phyloP scores from a whole-genome alignment of 176 grass and related monocot species.

The Triticum urartu region DNA sequence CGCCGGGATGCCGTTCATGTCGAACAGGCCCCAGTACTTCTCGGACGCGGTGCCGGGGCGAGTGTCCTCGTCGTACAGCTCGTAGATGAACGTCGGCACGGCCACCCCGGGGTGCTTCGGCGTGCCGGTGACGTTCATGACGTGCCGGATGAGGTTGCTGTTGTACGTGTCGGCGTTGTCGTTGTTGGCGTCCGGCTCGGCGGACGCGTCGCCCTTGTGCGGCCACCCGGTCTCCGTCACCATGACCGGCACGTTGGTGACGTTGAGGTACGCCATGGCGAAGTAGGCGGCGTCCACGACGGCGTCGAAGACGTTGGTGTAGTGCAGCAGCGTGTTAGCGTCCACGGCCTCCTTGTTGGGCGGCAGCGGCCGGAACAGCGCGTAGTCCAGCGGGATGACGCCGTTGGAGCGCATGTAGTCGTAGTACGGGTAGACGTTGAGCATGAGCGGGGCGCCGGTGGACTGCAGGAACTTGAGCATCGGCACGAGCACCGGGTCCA shows the following conservation, averaged over 20 bases:
- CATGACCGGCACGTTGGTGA: constrained; percentile 84
- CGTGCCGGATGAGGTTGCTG: constrained; percentile 90
- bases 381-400: constrained; percentile 89
- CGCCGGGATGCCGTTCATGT: constrained; percentile 73
- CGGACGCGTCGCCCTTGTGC: constrained; percentile 79
- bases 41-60: constrained; percentile 60
- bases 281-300: constrained; percentile 93
- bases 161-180: constrained; percentile 97
- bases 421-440: constrained; percentile 98
- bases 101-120: constrained; percentile 87
- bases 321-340: constrained; percentile 93
- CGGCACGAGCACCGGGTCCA: constrained; percentile 61
- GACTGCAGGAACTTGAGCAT: constrained; percentile 85
- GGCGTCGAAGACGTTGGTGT: constrained; percentile 96
- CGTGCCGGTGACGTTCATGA: constrained; percentile 90
- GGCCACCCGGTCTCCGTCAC: constrained; percentile 96
- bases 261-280: constrained; percentile 92
- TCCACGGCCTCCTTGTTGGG: constrained; percentile 98
- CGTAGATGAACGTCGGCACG: constrained; percentile 91
- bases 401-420: constrained; percentile 99
- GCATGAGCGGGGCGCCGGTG: constrained; percentile 72
- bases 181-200: constrained; percentile 71
- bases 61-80: constrained; percentile 93
- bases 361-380: constrained; percentile 84
- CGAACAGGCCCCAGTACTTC: constrained; percentile 87